Conservation (phyloP, 148 eudicot species). For the Nepenthes gracilis region DNA sequence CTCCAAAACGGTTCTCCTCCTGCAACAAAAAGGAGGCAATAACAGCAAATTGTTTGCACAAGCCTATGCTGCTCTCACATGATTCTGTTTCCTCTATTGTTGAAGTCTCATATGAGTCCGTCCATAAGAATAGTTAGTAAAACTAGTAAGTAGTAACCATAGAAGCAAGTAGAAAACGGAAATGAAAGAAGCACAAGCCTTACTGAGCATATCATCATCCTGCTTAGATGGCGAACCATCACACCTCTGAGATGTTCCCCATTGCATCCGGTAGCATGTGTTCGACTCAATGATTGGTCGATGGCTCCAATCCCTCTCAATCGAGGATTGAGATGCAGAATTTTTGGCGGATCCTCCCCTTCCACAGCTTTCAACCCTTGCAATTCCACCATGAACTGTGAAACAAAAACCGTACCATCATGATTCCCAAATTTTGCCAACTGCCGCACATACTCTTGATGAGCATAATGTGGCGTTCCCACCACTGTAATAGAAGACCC, state of each 20-base stretch:
- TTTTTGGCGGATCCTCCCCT: conserved; percentile 95
- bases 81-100: too few relatives aligned
- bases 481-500: conserved; percentile 89
- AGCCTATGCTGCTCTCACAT: too few relatives aligned
- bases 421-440: conserved; percentile 38
- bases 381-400: conserved; percentile 88
- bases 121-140: too few relatives aligned
- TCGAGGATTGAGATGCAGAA: conserved; percentile 93
- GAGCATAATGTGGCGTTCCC: conserved; percentile 80
- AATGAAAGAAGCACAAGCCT: conserved; percentile 11
- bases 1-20: too few relatives aligned
- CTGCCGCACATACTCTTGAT: conserved; percentile 73
- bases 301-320: conserved; percentile 93
- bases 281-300: conserved; percentile 84
- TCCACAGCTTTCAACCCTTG: conserved; percentile 86
- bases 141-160: neutral
- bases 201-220: conserved; percentile 77
- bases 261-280: conserved; percentile 95
- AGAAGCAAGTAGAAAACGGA: conserved; percentile 2
- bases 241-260: conserved; percentile 92
- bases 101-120: too few relatives aligned
- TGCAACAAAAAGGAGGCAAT: too few relatives aligned
- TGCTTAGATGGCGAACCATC: conserved; percentile 59
- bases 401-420: conserved; percentile 52
- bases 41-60: too few relatives aligned